Percentiles rank a stretch among this genome's conserved stretches.
Evolutionary conservation across 108 stramenopile species (phyloP).

Genomic region (Cyclotella choctawhatcheeana): DNA sequence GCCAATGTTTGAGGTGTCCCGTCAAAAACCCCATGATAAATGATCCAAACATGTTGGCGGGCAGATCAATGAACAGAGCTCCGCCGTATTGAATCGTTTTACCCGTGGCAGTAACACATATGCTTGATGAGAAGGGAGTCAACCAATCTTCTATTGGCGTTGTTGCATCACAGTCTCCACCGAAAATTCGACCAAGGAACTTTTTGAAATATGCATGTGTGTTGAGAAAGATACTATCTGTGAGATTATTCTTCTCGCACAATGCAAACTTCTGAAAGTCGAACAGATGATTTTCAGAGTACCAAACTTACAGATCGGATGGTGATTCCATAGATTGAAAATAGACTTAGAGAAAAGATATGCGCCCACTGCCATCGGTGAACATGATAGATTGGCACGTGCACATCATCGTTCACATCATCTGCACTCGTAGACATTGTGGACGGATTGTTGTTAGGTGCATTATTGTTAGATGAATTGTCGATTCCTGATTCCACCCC

Average conservation of each 20-base stretch:
- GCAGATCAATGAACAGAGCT: constrained; percentile 72
- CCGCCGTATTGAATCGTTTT: constrained; percentile 68
- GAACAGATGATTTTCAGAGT: no score
- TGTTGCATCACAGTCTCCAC: constrained; percentile 54
- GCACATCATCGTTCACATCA: not conserved
- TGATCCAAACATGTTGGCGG: constrained; percentile 52
- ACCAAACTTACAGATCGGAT: constrained; percentile 64
- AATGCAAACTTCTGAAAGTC: constrained; percentile 88
- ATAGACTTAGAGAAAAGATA: constrained; percentile 57
- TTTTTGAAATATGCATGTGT: no score
- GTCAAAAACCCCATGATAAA: constrained; percentile 63
- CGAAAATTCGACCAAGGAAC: constrained; percentile 59
- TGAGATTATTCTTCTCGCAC: no score
- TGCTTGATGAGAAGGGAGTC: constrained; percentile 43
- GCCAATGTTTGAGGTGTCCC: constrained; percentile 47
- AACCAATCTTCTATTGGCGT: constrained; percentile 56
- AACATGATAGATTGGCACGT: constrained; percentile 1
- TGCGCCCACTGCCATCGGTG: constrained; percentile 16
- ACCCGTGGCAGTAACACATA: constrained; percentile 76
- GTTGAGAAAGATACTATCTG: no score
- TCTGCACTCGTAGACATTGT: not conserved
- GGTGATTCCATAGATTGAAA: constrained; percentile 59
- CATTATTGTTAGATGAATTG: not conserved
- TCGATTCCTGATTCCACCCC: not conserved
- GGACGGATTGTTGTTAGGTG: not conserved